These are phyloP conservation scores for Puccinia horiana DNA, from an alignment of 1,284 basidiomycete species.

Conservation along the genomic window DNA sequence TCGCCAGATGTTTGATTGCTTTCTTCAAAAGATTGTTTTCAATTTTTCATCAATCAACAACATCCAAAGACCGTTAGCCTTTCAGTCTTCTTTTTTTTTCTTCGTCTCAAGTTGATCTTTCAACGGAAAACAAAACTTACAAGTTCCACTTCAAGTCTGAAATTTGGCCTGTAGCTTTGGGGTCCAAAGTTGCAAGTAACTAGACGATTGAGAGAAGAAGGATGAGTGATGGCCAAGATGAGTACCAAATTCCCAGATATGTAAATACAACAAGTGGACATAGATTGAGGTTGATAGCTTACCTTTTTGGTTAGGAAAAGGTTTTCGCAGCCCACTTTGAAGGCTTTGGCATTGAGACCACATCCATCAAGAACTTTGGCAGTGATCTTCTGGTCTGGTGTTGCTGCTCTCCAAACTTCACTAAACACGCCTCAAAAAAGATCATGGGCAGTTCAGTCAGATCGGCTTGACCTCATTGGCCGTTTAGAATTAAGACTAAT, in stretches of 20 bases:
- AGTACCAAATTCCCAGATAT: not conserved
- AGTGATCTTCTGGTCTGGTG: constrained; percentile 20
- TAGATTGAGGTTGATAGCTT: not conserved
- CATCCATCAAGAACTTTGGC: constrained; percentile 40
- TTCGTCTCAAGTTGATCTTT: not conserved
- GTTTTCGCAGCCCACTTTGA: constrained; percentile 27
- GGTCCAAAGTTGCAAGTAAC: not conserved
- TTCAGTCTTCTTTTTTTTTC: not conserved
- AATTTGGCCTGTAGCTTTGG: constrained; percentile 7
- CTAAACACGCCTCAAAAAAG: not conserved
- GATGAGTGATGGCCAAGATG: not conserved
- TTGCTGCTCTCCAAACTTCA: constrained; percentile 10
- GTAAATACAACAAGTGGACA: not conserved
- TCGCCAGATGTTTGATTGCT: not conserved
- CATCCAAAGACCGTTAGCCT: too few species aligned
- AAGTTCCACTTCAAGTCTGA: constrained; percentile 21
- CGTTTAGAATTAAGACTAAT: not conserved
- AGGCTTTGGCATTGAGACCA: constrained; percentile 1
- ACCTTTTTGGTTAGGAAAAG: constrained; percentile 46
- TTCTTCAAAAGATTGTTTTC: constrained; percentile 15
- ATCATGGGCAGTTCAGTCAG: not conserved
- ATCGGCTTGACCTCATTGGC: not conserved
- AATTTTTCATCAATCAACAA: too few species aligned
- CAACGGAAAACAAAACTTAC: not conserved
- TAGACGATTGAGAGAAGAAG: not conserved